Conservation (phyloP, 75 land plant species). For the Cupressus sempervirens region DNA sequence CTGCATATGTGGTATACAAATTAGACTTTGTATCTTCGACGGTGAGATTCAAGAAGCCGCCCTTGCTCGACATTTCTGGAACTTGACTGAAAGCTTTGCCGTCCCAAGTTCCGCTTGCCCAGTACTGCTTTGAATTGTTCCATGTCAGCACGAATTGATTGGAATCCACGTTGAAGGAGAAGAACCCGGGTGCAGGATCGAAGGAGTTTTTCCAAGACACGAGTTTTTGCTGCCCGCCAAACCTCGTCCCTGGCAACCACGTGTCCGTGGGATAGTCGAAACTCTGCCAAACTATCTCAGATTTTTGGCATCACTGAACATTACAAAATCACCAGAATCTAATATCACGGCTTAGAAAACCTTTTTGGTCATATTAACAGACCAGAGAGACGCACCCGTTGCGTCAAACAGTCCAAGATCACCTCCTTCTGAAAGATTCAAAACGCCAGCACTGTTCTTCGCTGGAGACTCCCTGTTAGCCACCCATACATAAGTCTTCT, state of each 20-base stretch:
- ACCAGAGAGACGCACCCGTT: not conserved
- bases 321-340: conserved; percentile 12
- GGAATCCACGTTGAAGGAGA: conserved; percentile 7
- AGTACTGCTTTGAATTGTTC: conserved; percentile 18
- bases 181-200: conserved; percentile 17
- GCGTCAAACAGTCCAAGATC: not conserved
- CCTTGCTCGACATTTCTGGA: not conserved
- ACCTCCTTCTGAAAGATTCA: not conserved
- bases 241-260: conserved; percentile 46
- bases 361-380: not conserved
- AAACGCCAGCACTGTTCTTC: not conserved
- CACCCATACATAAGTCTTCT: not conserved
- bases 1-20: not conserved
- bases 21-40: not conserved
- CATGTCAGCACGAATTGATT: conserved; percentile 15
- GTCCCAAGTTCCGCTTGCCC: conserved; percentile 21
- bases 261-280: conserved; percentile 64
- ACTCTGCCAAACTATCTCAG: conserved; percentile 51
- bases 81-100: not conserved
- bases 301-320: not conserved
- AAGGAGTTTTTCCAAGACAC: conserved; percentile 22
- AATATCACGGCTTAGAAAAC: not conserved
- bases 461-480: not conserved
- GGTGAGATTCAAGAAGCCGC: not conserved
- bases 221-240: conserved; percentile 17